Conservation (phyloP, 2,329 filamentous ascomycete genomes). For the Pseudogymnoascus sp. region DNA sequence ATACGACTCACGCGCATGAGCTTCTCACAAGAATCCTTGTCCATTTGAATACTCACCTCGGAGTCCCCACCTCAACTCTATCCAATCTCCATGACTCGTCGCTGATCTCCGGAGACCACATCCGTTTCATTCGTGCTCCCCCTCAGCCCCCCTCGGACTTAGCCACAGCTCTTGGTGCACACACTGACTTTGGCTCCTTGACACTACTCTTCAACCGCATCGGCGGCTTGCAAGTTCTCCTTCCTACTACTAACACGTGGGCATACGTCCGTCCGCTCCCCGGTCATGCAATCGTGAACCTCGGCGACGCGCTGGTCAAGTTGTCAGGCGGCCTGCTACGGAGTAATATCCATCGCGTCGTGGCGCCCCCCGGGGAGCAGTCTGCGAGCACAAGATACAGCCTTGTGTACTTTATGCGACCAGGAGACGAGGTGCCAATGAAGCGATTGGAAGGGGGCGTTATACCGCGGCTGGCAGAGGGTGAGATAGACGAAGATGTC, state of each 20-base stretch:
- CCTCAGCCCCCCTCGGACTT: constrained; percentile 22
- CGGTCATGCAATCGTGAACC: constrained; percentile 32
- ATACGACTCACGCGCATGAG: constrained; percentile 18
- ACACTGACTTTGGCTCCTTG: constrained; percentile 35
- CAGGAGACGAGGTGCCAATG: constrained; percentile 38
- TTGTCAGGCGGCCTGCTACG: constrained; percentile 29
- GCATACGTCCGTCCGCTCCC: constrained; percentile 30
- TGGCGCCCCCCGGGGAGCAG: constrained; percentile 26
- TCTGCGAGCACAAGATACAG: constrained; percentile 35
- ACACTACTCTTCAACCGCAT: constrained; percentile 35
- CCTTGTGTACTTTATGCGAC: constrained; percentile 48
- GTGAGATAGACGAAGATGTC: constrained; percentile 17
- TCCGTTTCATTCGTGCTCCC: constrained; percentile 23
- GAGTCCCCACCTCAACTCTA: constrained; percentile 20
- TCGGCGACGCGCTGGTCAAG: constrained; percentile 33
- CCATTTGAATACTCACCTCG: constrained; percentile 22
- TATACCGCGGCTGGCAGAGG: constrained; percentile 18
- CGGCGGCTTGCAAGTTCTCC: constrained; percentile 33
- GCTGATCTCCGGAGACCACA: constrained; percentile 20
- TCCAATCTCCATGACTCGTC: constrained; percentile 16
- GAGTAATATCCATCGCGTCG: constrained; percentile 30
- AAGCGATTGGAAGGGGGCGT: constrained; percentile 20
- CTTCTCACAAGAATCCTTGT: constrained; percentile 20
- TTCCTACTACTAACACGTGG: constrained; percentile 24
- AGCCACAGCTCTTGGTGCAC: constrained; percentile 22